phyloP scores from a whole-genome alignment of 2,329 filamentous ascomycete species.

The Chaetomium sp. region DNA sequence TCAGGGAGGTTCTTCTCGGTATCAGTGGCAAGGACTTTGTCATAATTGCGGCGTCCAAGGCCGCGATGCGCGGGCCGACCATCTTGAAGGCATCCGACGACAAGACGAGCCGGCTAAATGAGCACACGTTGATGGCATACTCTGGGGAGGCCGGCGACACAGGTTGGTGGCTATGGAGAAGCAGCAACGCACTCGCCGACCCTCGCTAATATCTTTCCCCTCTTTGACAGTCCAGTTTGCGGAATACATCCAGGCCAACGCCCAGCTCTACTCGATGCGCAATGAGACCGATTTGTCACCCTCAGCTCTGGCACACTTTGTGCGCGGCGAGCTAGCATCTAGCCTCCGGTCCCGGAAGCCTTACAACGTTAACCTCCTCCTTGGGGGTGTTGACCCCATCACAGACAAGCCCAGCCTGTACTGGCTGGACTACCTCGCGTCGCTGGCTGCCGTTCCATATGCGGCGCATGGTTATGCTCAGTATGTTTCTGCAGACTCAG shows the following conservation, averaged over 20 bases:
- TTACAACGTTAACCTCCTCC: conserved; percentile 92
- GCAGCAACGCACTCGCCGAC: background rate
- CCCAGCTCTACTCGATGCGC: conserved; percentile 97
- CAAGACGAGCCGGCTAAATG: conserved; percentile 90
- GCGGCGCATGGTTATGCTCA: conserved; percentile 98
- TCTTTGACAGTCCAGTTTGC: conserved; percentile 78
- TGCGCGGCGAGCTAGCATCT: conserved; percentile 85
- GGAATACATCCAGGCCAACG: conserved; percentile 98
- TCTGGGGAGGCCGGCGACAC: conserved; percentile 96
- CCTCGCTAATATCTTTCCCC: conserved; percentile 3
- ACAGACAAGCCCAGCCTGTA: conserved; percentile 86
- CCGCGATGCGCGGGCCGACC: conserved; percentile 93
- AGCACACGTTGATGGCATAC: conserved; percentile 91
- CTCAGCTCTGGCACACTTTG: conserved; percentile 82
- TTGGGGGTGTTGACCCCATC: conserved; percentile 90
- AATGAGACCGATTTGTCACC: conserved; percentile 91
- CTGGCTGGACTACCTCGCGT: conserved; percentile 96
- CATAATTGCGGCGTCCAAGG: conserved; percentile 94
- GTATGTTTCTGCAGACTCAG: conserved; percentile 44
- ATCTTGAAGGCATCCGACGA: conserved; percentile 93
- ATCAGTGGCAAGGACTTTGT: conserved; percentile 99
- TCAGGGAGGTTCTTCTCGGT: conserved; percentile 93
- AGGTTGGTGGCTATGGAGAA: conserved; percentile 44
- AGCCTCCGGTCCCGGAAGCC: conserved; percentile 87
- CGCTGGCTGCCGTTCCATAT: conserved; percentile 81